A percentile compares a stretch with the other conserved stretches of the same genome.
phyloP scores from a whole-genome alignment of 176 grass and related monocot genomes.

The Triticum dicoccoides region DNA sequence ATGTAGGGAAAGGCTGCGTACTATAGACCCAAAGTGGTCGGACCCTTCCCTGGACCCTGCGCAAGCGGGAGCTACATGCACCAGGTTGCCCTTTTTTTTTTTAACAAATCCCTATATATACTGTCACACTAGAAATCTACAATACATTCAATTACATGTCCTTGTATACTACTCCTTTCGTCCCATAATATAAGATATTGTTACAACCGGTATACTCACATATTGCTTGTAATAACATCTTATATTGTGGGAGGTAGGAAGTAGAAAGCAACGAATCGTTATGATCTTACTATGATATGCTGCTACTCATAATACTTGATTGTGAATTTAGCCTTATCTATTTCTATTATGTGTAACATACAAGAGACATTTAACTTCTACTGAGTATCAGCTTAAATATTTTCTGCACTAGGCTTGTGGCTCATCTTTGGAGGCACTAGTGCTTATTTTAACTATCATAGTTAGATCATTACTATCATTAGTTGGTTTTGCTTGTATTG shows the following conservation, averaged over 20 bases:
- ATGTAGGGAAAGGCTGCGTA: too few species aligned
- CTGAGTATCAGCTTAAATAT: not conserved
- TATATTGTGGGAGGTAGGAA: too few species aligned
- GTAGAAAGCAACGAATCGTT: not conserved
- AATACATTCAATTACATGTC: not conserved
- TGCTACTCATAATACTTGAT: not conserved
- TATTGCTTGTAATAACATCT: too few species aligned
- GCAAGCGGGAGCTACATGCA: too few species aligned
- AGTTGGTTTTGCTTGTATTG: not conserved
- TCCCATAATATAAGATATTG: too few species aligned
- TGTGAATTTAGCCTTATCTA: not conserved
- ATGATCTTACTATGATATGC: constrained; percentile 15
- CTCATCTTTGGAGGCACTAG: constrained; percentile 21
- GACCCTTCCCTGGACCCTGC: too few species aligned
- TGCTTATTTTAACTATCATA: constrained; percentile 4
- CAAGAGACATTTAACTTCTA: constrained; percentile 1
- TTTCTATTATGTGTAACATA: constrained; percentile 2
- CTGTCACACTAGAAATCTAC: not conserved
- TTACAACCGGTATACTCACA: too few species aligned
- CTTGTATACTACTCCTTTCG: not conserved
- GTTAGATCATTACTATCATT: not conserved
- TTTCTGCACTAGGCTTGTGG: not conserved
- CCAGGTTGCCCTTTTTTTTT: too few species aligned
- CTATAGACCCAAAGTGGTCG: too few species aligned
- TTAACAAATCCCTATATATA: not conserved